Conservation (phyloP, 345 rosid genomes). For the Eucalyptus paniculata region DNA sequence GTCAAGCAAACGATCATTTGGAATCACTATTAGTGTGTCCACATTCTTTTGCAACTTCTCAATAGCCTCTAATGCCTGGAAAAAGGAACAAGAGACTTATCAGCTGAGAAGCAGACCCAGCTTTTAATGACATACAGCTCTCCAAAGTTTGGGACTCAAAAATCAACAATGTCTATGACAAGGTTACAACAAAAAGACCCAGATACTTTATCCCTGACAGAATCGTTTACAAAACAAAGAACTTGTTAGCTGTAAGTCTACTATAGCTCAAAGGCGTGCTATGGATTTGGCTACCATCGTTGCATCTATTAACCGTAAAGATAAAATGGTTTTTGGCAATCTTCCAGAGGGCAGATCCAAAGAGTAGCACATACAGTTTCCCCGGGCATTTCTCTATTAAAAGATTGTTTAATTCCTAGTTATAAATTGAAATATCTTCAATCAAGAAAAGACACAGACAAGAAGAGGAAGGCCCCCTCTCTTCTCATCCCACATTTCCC, state of each 20-base stretch:
- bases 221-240: neutral
- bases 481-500: neutral
- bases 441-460: neutral
- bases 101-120: neutral
- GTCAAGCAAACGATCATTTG: slow-evolving; percentile 93
- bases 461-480: neutral
- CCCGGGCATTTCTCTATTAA: neutral
- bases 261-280: neutral
- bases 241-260: neutral
- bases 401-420: neutral
- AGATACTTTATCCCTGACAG: neutral
- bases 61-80: slow-evolving; percentile 93
- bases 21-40: slow-evolving; percentile 91
- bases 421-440: neutral
- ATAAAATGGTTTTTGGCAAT: neutral
- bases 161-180: neutral
- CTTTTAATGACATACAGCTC: neutral
- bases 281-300: neutral
- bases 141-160: neutral
- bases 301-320: neutral
- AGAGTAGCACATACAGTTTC: neutral
- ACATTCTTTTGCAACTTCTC: slow-evolving; percentile 94
- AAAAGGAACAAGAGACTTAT: neutral
- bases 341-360: neutral
- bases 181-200: neutral